These are phyloP conservation scores for Maudiozyma serrabonitensis DNA, from an alignment of 805 yeast genomes.

Conservation along the genomic window DNA sequence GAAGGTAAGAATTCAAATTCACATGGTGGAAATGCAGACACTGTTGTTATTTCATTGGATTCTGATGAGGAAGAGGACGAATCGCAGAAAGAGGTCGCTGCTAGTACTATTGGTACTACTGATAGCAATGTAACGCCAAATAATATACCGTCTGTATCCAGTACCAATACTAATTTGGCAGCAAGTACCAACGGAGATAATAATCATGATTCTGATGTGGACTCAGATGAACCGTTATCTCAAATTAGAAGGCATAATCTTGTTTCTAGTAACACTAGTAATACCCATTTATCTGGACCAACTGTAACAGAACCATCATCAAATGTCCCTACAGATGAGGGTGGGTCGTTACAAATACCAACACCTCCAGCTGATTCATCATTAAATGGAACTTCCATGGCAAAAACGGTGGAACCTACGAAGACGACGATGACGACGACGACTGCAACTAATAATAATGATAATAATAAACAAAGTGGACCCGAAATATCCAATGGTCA, in stretches of 20 bases:
- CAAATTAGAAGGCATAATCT: neutral
- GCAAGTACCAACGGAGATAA: too few relatives aligned
- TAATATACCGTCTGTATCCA: neutral
- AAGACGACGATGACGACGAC: too few relatives aligned
- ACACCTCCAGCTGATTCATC: too few relatives aligned
- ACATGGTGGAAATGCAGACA: constrained; percentile 1
- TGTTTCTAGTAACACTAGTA: neutral
- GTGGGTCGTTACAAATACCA: too few relatives aligned
- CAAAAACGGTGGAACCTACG: neutral
- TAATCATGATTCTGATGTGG: neutral
- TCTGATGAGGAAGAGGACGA: constrained; percentile 34
- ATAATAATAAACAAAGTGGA: neutral
- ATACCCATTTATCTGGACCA: neutral
- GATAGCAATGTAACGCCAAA: neutral
- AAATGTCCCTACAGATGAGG: too few relatives aligned
- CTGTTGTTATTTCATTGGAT: constrained; percentile 35
- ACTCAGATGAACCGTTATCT: constrained; percentile 10
- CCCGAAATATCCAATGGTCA: too few relatives aligned
- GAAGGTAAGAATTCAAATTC: neutral
- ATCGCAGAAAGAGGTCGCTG: neutral
- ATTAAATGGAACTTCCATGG: too few relatives aligned
- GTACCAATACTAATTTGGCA: neutral
- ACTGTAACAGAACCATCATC: too few relatives aligned
- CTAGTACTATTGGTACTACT: neutral
- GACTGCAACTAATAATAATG: too few relatives aligned